Evolutionary conservation across 495 filamentous ascomycete species (phyloP).

Genomic region (Amphirosellinia nigrospora): DNA sequence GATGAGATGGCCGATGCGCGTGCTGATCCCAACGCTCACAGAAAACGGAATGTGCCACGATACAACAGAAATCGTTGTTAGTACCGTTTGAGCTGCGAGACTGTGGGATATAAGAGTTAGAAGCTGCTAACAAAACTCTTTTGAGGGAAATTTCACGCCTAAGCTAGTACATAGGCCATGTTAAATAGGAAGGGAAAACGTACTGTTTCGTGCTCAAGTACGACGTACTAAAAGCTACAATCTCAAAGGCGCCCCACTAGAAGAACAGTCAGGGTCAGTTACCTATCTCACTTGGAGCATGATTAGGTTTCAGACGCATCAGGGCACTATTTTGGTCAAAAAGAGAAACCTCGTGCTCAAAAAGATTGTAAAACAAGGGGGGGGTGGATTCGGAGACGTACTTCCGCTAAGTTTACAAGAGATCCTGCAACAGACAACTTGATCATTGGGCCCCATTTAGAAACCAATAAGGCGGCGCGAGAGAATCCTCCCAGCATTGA

Average conservation of each 20-base stretch:
- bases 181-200: constrained; percentile 3
- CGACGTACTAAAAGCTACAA: constrained; percentile 59
- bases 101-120: constrained; percentile 1
- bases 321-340: too few species aligned
- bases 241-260: constrained; percentile 63
- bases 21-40: constrained; percentile 66
- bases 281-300: too few species aligned
- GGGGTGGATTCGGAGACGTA: too few species aligned
- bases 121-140: not conserved
- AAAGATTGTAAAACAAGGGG: too few species aligned
- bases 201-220: constrained; percentile 52
- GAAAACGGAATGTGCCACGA: constrained; percentile 74
- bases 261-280: too few species aligned
- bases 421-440: constrained; percentile 62
- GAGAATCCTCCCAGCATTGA: constrained; percentile 64
- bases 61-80: constrained; percentile 64
- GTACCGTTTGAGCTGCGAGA: constrained; percentile 70
- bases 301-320: too few species aligned
- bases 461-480: constrained; percentile 49
- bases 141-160: not conserved
- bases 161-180: not conserved
- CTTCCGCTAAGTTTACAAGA: constrained; percentile 62
- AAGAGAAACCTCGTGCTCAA: too few species aligned
- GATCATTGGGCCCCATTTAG: constrained; percentile 64
- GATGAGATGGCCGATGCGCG: constrained; percentile 69